phyloP scores from a whole-genome alignment of 495 filamentous ascomycete species.

The Xylaria venustula region DNA sequence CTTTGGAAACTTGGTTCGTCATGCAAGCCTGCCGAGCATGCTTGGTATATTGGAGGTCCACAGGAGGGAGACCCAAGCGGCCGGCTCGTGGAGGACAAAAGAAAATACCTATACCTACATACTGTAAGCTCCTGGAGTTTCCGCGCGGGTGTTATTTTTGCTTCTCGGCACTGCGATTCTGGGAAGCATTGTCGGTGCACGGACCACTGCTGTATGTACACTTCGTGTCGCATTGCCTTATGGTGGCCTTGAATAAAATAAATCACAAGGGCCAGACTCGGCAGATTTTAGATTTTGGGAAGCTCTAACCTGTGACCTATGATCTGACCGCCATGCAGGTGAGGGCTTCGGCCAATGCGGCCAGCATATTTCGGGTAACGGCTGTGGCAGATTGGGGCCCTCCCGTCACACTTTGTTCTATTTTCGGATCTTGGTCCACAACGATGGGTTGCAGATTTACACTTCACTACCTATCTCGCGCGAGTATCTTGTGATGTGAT shows the following conservation, averaged over 20 bases:
- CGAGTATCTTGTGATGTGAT: too few species aligned
- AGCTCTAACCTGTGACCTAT: background rate
- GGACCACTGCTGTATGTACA: background rate
- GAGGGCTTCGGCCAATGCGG: background rate
- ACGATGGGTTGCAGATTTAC: too few species aligned
- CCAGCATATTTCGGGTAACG: background rate
- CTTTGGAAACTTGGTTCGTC: background rate
- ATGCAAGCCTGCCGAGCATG: background rate
- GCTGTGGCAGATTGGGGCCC: background rate
- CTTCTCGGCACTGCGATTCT: background rate
- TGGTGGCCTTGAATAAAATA: background rate
- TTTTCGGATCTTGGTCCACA: constrained; percentile 1
- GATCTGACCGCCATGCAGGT: background rate
- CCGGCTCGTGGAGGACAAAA: background rate
- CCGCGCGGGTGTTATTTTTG: background rate
- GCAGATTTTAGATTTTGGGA: too few species aligned
- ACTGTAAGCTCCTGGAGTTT: too few species aligned
- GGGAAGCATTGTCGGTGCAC: too few species aligned
- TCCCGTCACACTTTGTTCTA: background rate
- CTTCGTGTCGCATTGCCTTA: background rate
- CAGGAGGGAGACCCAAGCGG: background rate
- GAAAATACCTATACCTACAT: too few species aligned
- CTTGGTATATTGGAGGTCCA: background rate
- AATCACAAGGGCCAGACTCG: background rate
- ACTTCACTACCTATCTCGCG: too few species aligned